Base-by-base conservation (phyloP, 2,329 filamentous ascomycete genomes). In the Raffaelea deltoideospora region DNA sequence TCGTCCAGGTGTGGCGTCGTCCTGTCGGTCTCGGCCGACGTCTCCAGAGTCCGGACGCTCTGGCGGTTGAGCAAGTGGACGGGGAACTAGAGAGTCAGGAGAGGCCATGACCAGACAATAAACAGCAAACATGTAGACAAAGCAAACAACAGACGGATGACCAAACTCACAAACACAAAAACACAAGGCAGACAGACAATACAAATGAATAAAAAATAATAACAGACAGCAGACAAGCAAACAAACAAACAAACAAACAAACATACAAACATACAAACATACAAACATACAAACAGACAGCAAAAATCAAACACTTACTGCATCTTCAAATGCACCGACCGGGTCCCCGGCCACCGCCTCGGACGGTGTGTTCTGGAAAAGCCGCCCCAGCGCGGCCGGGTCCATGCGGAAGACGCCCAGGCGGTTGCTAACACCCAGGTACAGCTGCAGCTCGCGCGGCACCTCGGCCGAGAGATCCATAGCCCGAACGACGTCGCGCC, bases 321-420 rank as follows among this genome's bases (percentile, higher is more conserved):
- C 72, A 51, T 85, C 80, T 42, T 79, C 73, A 50, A 83, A 82
- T 34, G 74, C 74, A 11, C 78, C 67, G 6, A 72, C 60, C 1
- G 76, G 71, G 45, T 77, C 78, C 0, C 75, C 76, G 0, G 74
- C 60, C 4, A 66, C 63, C 8, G 67, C 65, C 43, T 65, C 64
- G 14, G 54, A 61, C 1, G 79, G 76, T 9, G 76, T 75, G 50
- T 66, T 70, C 38, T 69, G 61, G 40, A 65, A 65, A 3, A 84
- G 72, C 42, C 74, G 61, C 20, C 79, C 63, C 36, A 69, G 56
- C n/a, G 60, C 60, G 1, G 51, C 55, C 13, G 72, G 69, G 48
- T 82, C 72, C 44, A 80, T 63, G 40, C 79, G 67, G 57, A 87
- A 85, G 20, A 88, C 53, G 8, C 66, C 72, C 20, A 88, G 58